Percentiles rank a stretch among this genome's conserved stretches.
Evolutionary conservation across 305 asterid genomes (phyloP).

Genomic region (Andrographis paniculata): DNA sequence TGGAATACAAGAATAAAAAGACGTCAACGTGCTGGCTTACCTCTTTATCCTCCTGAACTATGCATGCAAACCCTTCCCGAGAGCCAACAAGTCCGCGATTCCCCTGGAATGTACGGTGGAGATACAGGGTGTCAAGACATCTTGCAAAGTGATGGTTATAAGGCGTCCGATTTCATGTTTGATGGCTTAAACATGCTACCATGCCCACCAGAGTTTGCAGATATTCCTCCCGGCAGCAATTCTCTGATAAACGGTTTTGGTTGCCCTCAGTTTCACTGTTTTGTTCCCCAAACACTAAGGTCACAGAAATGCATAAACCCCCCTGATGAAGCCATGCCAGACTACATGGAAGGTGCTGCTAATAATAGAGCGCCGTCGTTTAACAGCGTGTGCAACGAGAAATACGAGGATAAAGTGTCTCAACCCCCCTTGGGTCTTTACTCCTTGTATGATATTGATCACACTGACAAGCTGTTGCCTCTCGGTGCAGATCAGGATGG

Average conservation of each 20-base stretch:
- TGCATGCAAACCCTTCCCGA: conserved; percentile 28
- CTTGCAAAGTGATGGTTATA: conserved; percentile 31
- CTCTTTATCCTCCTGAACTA: conserved; percentile 54
- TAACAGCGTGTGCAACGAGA: conserved; percentile 25
- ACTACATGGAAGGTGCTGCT: conserved; percentile 21
- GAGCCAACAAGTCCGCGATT: conserved; percentile 25
- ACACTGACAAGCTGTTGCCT: conserved; percentile 27
- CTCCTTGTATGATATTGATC: conserved; percentile 30
- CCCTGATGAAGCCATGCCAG: conserved; percentile 32
- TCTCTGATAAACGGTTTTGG: conserved; percentile 27
- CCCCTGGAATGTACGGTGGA: conserved; percentile 31
- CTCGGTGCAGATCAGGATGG: conserved; percentile 31
- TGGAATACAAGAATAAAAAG: conserved; percentile 69
- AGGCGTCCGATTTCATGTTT: conserved; percentile 35
- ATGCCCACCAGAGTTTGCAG: conserved; percentile 24
- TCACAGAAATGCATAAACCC: conserved; percentile 26
- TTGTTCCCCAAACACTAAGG: conserved; percentile 28
- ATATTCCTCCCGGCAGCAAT: conserved; percentile 25
- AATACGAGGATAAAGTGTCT: conserved; percentile 25
- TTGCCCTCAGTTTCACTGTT: conserved; percentile 31
- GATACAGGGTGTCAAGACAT: conserved; percentile 32
- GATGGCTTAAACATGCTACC: conserved; percentile 29
- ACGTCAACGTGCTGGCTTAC: conserved; percentile 63
- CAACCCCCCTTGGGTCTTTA: conserved; percentile 29
- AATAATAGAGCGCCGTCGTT: conserved; percentile 21